Evolutionary conservation across 306 rosid genomes (phyloP), one percentile per base, ranked within the genome.

Genomic region (Dryas drummondii): DNA sequence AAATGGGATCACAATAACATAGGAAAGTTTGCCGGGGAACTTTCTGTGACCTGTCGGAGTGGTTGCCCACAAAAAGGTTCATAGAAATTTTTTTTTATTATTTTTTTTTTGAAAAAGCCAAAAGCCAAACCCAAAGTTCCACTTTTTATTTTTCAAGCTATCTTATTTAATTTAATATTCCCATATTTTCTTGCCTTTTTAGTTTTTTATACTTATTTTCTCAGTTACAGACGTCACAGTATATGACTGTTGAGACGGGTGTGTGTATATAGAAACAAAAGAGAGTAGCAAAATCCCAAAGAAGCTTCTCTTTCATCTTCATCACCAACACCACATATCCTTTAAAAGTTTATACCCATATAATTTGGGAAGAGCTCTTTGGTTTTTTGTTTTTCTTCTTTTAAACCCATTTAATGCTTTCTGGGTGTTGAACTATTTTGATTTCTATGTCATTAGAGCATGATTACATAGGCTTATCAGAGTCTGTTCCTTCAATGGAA

Each of bases 381-480:
- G 65, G 3, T 63, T 60, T 57, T 37, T 12, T 67, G 19, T 57
- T 79, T 22, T 63, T 69, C 14, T 68, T 73, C 51, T 52, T 76
- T 37, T 27, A 59, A 27, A 51, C 42, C 73, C 82, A 41, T 68
- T 82, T 79, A 68, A 58, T 78, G 87, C 69, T 84, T 82, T 80
- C 63, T 68, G 62, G 54, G 79, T 72, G 17, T 73, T 78, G 52
- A 66, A 14, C 70, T 73, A 77, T 50, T 87, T 91, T 83, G 80
- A 93, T 93, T 93, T 87, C 97, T 84, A 86, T 79, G 75, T 81
- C 84, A 42, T 79, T 85, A 59, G 93, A 86, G 83, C 89, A 91
- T 84, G 96, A 79, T 71, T 86, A 87, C 87, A 91, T 83, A 87
- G 90, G 87, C 76, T 83, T 91, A 77, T 46, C 85, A 70, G 85